phyloP scores from a whole-genome alignment of 345 rosid genomes.

The Citrus maxima region DNA sequence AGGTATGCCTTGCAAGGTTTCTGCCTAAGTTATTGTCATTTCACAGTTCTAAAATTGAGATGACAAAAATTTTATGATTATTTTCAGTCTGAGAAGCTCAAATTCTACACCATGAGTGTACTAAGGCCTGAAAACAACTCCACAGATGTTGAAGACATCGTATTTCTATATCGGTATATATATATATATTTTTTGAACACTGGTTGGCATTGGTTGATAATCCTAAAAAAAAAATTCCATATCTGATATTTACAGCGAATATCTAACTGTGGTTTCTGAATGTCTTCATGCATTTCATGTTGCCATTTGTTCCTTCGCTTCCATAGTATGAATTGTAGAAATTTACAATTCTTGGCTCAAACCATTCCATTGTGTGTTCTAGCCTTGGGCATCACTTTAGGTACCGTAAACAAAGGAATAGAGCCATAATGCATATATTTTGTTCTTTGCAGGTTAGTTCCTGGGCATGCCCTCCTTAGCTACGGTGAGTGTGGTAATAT shows the following conservation, averaged over 20 bases:
- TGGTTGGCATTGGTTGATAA: not conserved
- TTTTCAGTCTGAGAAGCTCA: constrained; percentile 73
- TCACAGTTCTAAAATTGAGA: not conserved
- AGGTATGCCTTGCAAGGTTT: constrained; percentile 41
- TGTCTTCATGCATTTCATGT: not conserved
- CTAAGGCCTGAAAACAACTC: constrained; percentile 62
- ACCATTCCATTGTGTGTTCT: not conserved
- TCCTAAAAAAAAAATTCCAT: not conserved
- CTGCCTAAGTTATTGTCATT: constrained; percentile 3
- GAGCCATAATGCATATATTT: not conserved
- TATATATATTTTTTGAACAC: no score
- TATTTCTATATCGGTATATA: constrained; percentile 79
- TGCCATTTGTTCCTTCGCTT: not conserved
- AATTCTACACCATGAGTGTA: constrained; percentile 90
- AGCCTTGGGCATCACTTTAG: not conserved
- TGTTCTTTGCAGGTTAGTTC: constrained; percentile 59
- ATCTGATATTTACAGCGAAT: not conserved
- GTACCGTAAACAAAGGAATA: not conserved
- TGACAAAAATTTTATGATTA: not conserved
- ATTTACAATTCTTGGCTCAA: not conserved
- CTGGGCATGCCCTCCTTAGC: constrained; percentile 80
- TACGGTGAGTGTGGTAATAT: constrained; percentile 53
- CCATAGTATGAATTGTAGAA: not conserved
- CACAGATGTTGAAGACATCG: constrained; percentile 61
- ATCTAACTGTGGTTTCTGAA: not conserved